Evolutionary conservation across 495 filamentous ascomycete genomes (phyloP), one percentile per base, ranked within the genome.

Genomic region (Parmelia sp.): DNA sequence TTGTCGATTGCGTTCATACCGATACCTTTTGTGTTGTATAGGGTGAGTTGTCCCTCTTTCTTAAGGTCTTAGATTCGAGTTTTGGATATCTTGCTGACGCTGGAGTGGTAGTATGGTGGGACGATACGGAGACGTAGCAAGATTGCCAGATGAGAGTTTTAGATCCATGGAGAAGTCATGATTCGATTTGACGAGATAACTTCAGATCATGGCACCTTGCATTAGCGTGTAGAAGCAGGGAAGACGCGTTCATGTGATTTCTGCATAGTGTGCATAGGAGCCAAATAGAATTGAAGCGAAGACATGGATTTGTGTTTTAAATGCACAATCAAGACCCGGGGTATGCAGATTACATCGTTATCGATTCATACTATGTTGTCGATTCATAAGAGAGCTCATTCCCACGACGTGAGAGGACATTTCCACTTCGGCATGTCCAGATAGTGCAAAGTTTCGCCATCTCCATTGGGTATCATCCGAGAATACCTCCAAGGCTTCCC

Each of bases 1-100:
- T 73, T 90, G 61, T 64, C 71, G 0, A 66, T 78, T 17, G 53
- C 72, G 6, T 76, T 78, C 60, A 69, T 79, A 55, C 73, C 77
- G 56, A 77, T 76, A 56, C 75, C 76, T 31, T 74, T 76, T 57
- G 45, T 77, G 7, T 39, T 78, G 45, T 74, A 77, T 23, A 71
- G 72, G 65, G 5, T 70, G 11, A 68, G 71, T 42, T 70, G 65
- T 45, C 55, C 44, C 19, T 67, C 62, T 35, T 59, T 42, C 37
- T 42, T 31, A 31, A 37, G 4, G 39, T 40, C 39, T 40, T 12
- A 17, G 27, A 19, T 7, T 14, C 25, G 3, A 7, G 14, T 17
- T 19, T 19, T 4, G 27, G 15, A 27, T 10, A 21, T 53, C 19
- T 17, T 19, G 29, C 45, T 61, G 21, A 35, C 23, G n/a, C 19